These are phyloP conservation scores for Aspergillus mulundensis DNA, from an alignment of 495 filamentous ascomycete genomes.

Conservation along the genomic window DNA sequence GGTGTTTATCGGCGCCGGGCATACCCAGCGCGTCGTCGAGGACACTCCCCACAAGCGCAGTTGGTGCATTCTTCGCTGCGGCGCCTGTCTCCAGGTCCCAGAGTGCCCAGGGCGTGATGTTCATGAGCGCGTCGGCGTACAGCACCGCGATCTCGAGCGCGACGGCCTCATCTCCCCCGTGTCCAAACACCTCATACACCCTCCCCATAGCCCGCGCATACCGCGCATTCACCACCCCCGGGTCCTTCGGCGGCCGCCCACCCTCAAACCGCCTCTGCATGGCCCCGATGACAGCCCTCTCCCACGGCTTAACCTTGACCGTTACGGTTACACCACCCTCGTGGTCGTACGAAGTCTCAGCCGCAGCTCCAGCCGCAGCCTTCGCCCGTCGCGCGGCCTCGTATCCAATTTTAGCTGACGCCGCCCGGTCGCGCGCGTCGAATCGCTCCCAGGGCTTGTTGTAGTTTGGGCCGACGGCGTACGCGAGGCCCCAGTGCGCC, in stretches of 20 bases:
- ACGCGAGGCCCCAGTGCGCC: slow-evolving; percentile 69
- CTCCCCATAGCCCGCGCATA: slow-evolving; percentile 60
- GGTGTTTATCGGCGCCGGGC: slow-evolving; percentile 45
- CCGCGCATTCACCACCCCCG: slow-evolving; percentile 46
- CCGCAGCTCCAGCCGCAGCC: not conserved
- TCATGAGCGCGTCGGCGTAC: slow-evolving; percentile 66
- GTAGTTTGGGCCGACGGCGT: slow-evolving; percentile 64
- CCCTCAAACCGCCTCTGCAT: slow-evolving; percentile 52
- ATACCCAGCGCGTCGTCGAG: slow-evolving; percentile 52
- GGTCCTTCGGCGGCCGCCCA: slow-evolving; percentile 31
- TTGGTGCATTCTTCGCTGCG: slow-evolving; percentile 49
- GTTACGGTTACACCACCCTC: too few species aligned
- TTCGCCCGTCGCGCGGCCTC: slow-evolving; percentile 39
- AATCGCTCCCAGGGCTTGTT: slow-evolving; percentile 70
- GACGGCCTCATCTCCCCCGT: slow-evolving; percentile 30
- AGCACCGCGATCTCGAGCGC: slow-evolving; percentile 54
- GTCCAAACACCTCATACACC: slow-evolving; percentile 49
- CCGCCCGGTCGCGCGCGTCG: slow-evolving; percentile 49
- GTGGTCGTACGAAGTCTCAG: not conserved
- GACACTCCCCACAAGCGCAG: slow-evolving; percentile 51
- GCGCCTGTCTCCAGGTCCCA: slow-evolving; percentile 59
- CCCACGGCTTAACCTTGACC: slow-evolving; percentile 22
- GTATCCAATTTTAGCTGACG: slow-evolving; percentile 41
- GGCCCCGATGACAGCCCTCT: slow-evolving; percentile 55
- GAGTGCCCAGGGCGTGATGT: slow-evolving; percentile 64